phyloP scores from a whole-genome alignment of 2,329 filamentous ascomycete genomes.

The Penicillium sp. region DNA sequence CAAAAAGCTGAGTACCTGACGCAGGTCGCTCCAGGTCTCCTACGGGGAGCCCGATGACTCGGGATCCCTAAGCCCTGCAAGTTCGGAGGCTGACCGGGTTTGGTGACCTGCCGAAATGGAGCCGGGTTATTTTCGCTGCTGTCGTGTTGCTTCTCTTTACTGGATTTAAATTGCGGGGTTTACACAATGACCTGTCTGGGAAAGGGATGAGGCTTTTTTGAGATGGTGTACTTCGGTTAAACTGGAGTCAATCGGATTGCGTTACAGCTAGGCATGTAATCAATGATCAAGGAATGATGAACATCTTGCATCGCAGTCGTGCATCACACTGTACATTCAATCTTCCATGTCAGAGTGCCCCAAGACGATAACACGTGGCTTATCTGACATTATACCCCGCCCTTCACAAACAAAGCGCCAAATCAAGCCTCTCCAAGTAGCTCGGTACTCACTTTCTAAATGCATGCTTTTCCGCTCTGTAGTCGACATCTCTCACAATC shows the following conservation, averaged over 20 bases:
- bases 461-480: constrained; percentile 6
- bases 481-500: background rate
- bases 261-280: background rate
- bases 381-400: background rate
- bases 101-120: constrained; percentile 13
- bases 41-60: constrained; percentile 13
- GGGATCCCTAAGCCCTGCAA: constrained; percentile 13
- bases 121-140: constrained; percentile 27
- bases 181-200: background rate
- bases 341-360: background rate
- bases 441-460: constrained; percentile 1
- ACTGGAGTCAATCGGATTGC: background rate
- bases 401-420: background rate
- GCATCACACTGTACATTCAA: background rate
- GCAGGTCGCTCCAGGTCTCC: background rate
- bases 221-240: no score
- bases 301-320: background rate
- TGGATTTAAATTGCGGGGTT: constrained; percentile 11
- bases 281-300: background rate
- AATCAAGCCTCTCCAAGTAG: background rate
- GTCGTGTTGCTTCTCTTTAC: background rate
- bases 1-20: no score
- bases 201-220: background rate
- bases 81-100: constrained; percentile 21
- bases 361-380: background rate